Conservation (phyloP, 2,329 filamentous ascomycete species). For the Fulvia fulva region DNA sequence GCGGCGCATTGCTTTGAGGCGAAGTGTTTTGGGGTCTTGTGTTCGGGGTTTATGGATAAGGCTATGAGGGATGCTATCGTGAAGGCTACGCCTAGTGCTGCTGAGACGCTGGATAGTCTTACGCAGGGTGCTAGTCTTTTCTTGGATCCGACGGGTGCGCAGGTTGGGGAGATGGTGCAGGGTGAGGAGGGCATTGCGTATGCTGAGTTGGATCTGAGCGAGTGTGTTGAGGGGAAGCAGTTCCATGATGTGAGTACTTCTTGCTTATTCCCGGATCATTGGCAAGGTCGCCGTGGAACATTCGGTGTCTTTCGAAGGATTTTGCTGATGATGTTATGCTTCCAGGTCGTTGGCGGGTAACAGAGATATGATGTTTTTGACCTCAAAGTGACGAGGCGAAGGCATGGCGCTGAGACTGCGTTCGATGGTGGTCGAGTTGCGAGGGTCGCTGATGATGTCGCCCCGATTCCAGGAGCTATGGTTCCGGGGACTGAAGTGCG, state of each 20-base stretch:
- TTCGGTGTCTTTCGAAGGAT: too few species aligned
- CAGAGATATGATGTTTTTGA: slow-evolving; percentile 54
- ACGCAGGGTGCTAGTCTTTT: slow-evolving; percentile 49
- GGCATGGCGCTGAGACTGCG: neutral
- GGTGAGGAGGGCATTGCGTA: slow-evolving; percentile 49
- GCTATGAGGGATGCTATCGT: slow-evolving; percentile 30
- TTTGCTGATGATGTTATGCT: too few species aligned
- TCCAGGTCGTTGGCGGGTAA: slow-evolving; percentile 46
- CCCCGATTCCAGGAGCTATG: too few species aligned
- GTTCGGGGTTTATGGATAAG: slow-evolving; percentile 42
- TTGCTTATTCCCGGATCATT: too few species aligned
- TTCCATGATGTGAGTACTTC: slow-evolving; percentile 47
- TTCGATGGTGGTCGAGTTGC: neutral
- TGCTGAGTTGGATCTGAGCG: slow-evolving; percentile 48
- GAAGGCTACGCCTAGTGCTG: slow-evolving; percentile 18
- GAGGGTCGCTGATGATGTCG: neutral
- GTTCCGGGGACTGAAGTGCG: too few species aligned
- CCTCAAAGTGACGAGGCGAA: slow-evolving; percentile 38
- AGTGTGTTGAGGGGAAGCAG: slow-evolving; percentile 54
- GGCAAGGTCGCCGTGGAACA: too few species aligned
- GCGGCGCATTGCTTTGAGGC: slow-evolving; percentile 57
- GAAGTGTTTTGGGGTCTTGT: slow-evolving; percentile 54
- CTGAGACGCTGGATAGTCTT: slow-evolving; percentile 35
- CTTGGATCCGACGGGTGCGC: slow-evolving; percentile 49
- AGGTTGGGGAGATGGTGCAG: slow-evolving; percentile 39